Base-by-base conservation (phyloP, 495 filamentous ascomycete genomes). In the Hamigera avellanea region DNA sequence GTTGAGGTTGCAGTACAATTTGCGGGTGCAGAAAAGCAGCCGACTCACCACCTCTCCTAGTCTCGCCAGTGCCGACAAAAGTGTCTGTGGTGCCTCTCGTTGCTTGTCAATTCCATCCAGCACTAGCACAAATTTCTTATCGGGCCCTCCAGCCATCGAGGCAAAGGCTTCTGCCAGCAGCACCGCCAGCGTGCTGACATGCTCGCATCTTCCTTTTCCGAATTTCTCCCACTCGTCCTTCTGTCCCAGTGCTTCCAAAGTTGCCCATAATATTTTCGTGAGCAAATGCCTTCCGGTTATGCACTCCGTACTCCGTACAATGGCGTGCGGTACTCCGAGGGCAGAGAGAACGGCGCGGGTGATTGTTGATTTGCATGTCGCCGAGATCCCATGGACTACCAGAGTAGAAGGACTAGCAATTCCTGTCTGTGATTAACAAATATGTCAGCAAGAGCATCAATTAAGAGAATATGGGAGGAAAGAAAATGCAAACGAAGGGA, bases 61-160 rank as follows among this genome's bases (percentile, higher is more conserved):
- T 29, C 86, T 69, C 19, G 79, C 82, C 26, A 93, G 56, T 6
- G 82, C 85, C n/a, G 86, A 76, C n/a, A 95, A 58, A 1, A 95
- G 56, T 0, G 84, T 95, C 8, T 74, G 72, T 2, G 81, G 71
- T 7, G 81, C 73, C 40, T 96, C 93, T 46, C 84, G 64, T 59
- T 93, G 86, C 31, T 67, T 73, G 53, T 96, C 91, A 37, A 95
- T 83, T n/a, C 77, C 83, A 60, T 98, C 93, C 40, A 95, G 73
- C 19, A 93, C 86, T 25, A 95, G 56, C 17, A 88, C 77, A 53
- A 93, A 86, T 48, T 74, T 76, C 23, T 59, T 49, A 16, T 29
- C 26, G 7, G 4, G 5, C 25, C 23, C 55, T 61, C 37, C n/a
- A 8, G 45, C 18, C 25, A 41, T 40, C 12, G 58, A 39, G 18